These are phyloP conservation scores for Vaccinium myrtillus DNA, from an alignment of 148 eudicot species.

Conservation along the genomic window DNA sequence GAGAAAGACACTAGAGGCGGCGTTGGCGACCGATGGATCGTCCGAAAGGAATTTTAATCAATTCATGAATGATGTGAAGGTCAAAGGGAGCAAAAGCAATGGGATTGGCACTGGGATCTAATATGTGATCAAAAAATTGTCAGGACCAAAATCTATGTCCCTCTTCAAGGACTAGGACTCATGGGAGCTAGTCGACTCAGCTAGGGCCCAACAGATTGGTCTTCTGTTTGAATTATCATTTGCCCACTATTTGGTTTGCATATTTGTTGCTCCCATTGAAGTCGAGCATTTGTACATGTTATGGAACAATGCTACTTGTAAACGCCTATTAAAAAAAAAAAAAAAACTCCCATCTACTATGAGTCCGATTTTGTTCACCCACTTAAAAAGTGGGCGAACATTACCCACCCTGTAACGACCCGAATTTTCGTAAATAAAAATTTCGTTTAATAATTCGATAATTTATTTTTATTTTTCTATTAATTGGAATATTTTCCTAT, in stretches of 20 bases:
- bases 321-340: too few relatives aligned
- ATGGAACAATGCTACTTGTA: background rate
- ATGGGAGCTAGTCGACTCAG: background rate
- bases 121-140: background rate
- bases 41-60: constrained; percentile 22
- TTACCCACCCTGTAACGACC: too few relatives aligned
- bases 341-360: too few relatives aligned
- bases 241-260: background rate
- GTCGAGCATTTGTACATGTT: background rate
- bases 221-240: background rate
- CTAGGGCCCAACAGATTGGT: background rate
- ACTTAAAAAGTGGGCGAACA: too few relatives aligned
- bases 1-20: constrained; percentile 24
- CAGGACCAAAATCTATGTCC: background rate
- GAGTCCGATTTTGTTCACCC: too few relatives aligned
- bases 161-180: background rate
- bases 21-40: constrained; percentile 26
- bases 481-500: too few relatives aligned
- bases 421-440: too few relatives aligned
- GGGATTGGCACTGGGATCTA: background rate
- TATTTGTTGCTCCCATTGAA: background rate
- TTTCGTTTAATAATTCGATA: too few relatives aligned
- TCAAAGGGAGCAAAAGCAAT: background rate
- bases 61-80: constrained; percentile 31
- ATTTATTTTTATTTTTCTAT: too few relatives aligned